Evolutionary conservation across 441 rosid species (phyloP).

Genomic region (Kokia cookei): DNA sequence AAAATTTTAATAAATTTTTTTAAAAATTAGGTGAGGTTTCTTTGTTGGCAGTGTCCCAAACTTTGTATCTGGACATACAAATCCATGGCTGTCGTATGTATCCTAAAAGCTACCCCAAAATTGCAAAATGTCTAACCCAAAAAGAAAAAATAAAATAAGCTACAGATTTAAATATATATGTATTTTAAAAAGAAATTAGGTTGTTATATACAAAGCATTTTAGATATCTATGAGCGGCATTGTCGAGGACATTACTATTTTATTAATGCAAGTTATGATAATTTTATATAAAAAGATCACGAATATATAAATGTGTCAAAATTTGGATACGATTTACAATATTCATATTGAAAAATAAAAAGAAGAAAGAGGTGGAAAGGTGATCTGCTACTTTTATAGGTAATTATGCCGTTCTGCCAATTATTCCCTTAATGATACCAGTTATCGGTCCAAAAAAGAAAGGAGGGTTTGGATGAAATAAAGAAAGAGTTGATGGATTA

Average conservation of each 20-base stretch:
- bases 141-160: neutral
- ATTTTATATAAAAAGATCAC: neutral
- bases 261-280: neutral
- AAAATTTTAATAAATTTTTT: no score
- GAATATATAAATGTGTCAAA: neutral
- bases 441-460: conserved; percentile 31
- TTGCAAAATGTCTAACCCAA: neutral
- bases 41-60: conserved; percentile 11
- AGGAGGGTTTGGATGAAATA: conserved; percentile 14
- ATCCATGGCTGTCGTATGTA: neutral
- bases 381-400: conserved; percentile 14
- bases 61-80: neutral
- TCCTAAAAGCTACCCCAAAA: conserved; percentile 10
- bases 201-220: no score
- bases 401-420: conserved; percentile 25
- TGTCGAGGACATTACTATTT: conserved; percentile 8
- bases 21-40: conserved; percentile 12
- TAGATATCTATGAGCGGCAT: conserved; percentile 16
- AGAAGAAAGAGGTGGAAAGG: neutral
- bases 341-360: neutral
- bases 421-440: conserved; percentile 38
- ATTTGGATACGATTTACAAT: no score
- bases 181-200: no score
- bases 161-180: no score
- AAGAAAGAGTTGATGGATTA: conserved; percentile 28